Evolutionary conservation across 1,139 yeast genomes (phyloP).

Genomic region (Wickerhamomyces sp.): DNA sequence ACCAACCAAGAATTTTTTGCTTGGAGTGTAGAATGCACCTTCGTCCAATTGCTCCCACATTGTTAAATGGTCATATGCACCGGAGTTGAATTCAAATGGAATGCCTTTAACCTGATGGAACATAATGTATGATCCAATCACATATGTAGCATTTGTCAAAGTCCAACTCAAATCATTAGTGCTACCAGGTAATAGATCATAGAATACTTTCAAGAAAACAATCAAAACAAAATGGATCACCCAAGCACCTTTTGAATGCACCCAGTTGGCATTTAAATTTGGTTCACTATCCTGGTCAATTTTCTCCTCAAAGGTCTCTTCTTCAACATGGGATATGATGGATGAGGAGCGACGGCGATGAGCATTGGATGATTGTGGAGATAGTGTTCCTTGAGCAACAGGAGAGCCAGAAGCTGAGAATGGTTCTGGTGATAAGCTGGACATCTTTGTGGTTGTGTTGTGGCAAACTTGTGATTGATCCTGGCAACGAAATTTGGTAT

Average conservation of each 20-base stretch:
- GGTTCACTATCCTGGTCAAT: conserved; percentile 88
- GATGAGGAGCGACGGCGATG: conserved; percentile 54
- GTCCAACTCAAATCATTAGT: conserved; percentile 92
- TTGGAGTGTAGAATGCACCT: conserved; percentile 96
- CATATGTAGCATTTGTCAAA: conserved; percentile 82
- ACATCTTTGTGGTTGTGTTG: too few relatives aligned
- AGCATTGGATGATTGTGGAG: conserved; percentile 13
- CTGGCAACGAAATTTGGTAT: too few relatives aligned
- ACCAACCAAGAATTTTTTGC: conserved; percentile 84
- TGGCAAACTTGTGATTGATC: too few relatives aligned
- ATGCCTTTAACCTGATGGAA: conserved; percentile 95
- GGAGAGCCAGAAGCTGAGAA: not conserved
- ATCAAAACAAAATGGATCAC: conserved; percentile 83
- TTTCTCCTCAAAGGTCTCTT: conserved; percentile 87
- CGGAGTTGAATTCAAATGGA: conserved; percentile 94
- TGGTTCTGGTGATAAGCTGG: not conserved
- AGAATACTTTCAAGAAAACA: conserved; percentile 64
- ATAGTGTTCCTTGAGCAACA: conserved; percentile 3
- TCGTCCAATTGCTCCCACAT: conserved; percentile 99
- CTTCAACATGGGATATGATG: conserved; percentile 83
- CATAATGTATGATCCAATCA: conserved; percentile 90
- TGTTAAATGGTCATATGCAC: conserved; percentile 92
- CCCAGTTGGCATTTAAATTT: conserved; percentile 94
- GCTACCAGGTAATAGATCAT: conserved; percentile 70
- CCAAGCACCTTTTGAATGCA: conserved; percentile 95